Base-by-base conservation (phyloP, 176 grass and related monocot species). In the Olyra latifolia region DNA sequence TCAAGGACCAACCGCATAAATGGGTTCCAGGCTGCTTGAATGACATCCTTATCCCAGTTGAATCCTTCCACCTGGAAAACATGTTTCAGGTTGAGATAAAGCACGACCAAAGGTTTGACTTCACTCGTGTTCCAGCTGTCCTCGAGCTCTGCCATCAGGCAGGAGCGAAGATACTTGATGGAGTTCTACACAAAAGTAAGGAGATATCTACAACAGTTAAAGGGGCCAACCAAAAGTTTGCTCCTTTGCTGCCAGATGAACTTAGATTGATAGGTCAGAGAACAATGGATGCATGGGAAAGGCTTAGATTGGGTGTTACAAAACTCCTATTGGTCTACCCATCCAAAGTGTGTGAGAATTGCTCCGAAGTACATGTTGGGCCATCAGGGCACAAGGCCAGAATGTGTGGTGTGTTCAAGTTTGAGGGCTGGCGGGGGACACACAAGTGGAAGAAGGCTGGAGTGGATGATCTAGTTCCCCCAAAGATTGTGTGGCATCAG, bases 141-240 rank as follows among this genome's bases (percentile, higher is more conserved):
- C 63, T 93, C 3, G 92, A 98, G 85, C 83, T 98, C 44, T 98
- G 95, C 69, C 78, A 91, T 88, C 92, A 98, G 62, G 90, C 95
- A 53, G 95, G 95, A 54, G 95, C 81, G 32, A 77, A 79, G 7
- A 57, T 94, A 74, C 80, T 85, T 24, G 85, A 91, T 63, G 82
- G 35, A 46, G 25, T 80, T 68, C 20, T 84, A 17, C 52, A 89
- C 20, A 45, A 15, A 69, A 22, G 44, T 55, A 69, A 69, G 30
- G 43, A 39, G 12, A 11, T 70, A 30, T 78, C 63, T 61, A 41
- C 24, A 30, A 47, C 38, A 44, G 25, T 47, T 14, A 6, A 54
- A 49, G 81, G 41, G 24, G 62, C 70, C 9, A 25, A 27, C 56
- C 68, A 75, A 79, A 80, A 65, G 40, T 23, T 66, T 62, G 24